Conservation (phyloP, 805 yeast species). For the Teunomyces panamensis region DNA sequence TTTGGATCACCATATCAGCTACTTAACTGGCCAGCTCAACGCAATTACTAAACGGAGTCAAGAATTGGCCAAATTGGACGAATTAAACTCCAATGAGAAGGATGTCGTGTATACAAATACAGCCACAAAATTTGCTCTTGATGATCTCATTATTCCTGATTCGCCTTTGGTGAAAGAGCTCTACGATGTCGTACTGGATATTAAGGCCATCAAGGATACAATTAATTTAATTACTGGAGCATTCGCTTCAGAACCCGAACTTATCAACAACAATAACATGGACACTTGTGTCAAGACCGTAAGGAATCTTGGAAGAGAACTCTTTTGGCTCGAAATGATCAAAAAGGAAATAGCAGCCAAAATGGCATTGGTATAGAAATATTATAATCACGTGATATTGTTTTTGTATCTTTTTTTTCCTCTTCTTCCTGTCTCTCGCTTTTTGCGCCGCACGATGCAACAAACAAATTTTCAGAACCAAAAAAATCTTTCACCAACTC, state of each 20-base stretch:
- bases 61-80: slow-evolving; percentile 23
- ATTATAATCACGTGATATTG: background rate
- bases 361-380: slow-evolving; percentile 12
- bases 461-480: slow-evolving; percentile 6
- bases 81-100: slow-evolving; percentile 18
- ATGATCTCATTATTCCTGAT: slow-evolving; percentile 39
- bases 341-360: slow-evolving; percentile 28
- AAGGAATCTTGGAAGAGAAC: slow-evolving; percentile 36
- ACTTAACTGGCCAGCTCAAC: slow-evolving; percentile 25
- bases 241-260: slow-evolving; percentile 29
- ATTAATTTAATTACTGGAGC: slow-evolving; percentile 54
- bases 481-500: slow-evolving; percentile 3
- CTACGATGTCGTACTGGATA: slow-evolving; percentile 61
- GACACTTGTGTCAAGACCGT: slow-evolving; percentile 35
- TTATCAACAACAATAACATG: slow-evolving; percentile 30
- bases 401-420: too few species aligned
- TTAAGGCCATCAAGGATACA: slow-evolving; percentile 70
- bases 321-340: slow-evolving; percentile 40
- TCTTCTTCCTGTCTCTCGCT: background rate
- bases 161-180: slow-evolving; percentile 48
- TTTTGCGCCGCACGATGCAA: slow-evolving; percentile 29
- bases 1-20: slow-evolving; percentile 27
- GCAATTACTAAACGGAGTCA: slow-evolving; percentile 21
- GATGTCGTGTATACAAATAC: slow-evolving; percentile 15
- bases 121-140: slow-evolving; percentile 19